phyloP scores from a whole-genome alignment of 768 basidiomycete genomes.

The Mycena chlorophos region DNA sequence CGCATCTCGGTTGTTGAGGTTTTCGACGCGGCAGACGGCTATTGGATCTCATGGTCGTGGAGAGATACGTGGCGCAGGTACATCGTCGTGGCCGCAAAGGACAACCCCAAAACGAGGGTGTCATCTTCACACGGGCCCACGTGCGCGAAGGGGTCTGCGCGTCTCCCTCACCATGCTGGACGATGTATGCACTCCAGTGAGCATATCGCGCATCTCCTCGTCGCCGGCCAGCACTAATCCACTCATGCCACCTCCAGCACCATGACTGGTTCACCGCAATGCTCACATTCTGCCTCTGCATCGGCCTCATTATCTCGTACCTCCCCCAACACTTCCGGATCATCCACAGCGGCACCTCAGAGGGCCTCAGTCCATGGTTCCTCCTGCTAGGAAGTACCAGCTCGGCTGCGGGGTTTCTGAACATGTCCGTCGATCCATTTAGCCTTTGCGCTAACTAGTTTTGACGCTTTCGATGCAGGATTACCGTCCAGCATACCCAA shows the following conservation, averaged over 20 bases:
- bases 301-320: slow-evolving; percentile 81
- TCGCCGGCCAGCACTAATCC: neutral
- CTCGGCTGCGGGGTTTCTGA: slow-evolving; percentile 78
- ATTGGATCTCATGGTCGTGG: too few relatives aligned
- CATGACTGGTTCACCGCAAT: slow-evolving; percentile 73
- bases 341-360: slow-evolving; percentile 71
- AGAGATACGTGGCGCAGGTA: too few relatives aligned
- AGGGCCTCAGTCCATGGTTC: slow-evolving; percentile 92
- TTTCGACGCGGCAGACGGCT: too few relatives aligned
- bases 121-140: too few relatives aligned
- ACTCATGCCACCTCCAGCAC: slow-evolving; percentile 43
- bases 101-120: too few relatives aligned
- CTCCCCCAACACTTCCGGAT: slow-evolving; percentile 87
- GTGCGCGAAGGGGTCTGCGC: neutral
- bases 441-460: neutral
- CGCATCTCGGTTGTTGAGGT: too few relatives aligned
- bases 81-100: too few relatives aligned
- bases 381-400: slow-evolving; percentile 86
- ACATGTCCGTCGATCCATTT: slow-evolving; percentile 80
- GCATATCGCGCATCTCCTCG: neutral
- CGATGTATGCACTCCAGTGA: slow-evolving; percentile 16
- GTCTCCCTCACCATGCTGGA: neutral
- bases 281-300: slow-evolving; percentile 62
- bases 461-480: slow-evolving; percentile 42
- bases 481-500: slow-evolving; percentile 82